phyloP scores from a whole-genome alignment of 23 red algal species.

The Gracilaria gracilis region DNA sequence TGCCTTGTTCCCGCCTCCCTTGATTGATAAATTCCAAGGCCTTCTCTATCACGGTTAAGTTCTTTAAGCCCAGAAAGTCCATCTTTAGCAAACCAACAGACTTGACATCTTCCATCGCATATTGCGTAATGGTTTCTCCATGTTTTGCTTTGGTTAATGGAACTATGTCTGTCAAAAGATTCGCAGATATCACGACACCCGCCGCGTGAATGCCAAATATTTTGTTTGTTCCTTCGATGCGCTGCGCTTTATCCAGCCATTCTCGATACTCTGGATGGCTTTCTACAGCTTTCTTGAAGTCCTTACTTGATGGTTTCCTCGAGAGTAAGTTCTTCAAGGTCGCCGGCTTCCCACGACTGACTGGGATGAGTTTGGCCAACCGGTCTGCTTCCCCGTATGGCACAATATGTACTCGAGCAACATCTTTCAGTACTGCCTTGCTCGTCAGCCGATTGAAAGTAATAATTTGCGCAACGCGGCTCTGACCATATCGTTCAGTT shows the following conservation, averaged over 20 bases:
- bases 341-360: constrained; percentile 88
- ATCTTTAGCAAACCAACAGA: constrained; percentile 94
- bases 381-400: constrained; percentile 85
- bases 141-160: constrained; percentile 88
- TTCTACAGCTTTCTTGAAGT: constrained; percentile 65
- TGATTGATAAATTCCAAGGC: constrained; percentile 71
- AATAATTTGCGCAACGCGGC: constrained; percentile 94
- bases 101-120: constrained; percentile 98
- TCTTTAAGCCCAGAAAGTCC: constrained; percentile 97
- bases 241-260: constrained; percentile 83
- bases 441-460: constrained; percentile 94
- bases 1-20: constrained; percentile 27
- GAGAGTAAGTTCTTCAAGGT: constrained; percentile 73
- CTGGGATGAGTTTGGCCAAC: constrained; percentile 88
- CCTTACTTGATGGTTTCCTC: constrained; percentile 44
- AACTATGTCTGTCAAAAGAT: constrained; percentile 85
- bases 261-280: constrained; percentile 34
- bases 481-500: constrained; percentile 75
- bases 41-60: constrained; percentile 86
- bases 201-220: constrained; percentile 96
- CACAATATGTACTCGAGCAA: constrained; percentile 87
- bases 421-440: constrained; percentile 91
- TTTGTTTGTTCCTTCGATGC: constrained; percentile 94
- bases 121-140: constrained; percentile 96
- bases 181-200: constrained; percentile 90